These are phyloP conservation scores for Fusarium kyushuense DNA, from an alignment of 2,329 filamentous ascomycete genomes.

Conservation along the genomic window DNA sequence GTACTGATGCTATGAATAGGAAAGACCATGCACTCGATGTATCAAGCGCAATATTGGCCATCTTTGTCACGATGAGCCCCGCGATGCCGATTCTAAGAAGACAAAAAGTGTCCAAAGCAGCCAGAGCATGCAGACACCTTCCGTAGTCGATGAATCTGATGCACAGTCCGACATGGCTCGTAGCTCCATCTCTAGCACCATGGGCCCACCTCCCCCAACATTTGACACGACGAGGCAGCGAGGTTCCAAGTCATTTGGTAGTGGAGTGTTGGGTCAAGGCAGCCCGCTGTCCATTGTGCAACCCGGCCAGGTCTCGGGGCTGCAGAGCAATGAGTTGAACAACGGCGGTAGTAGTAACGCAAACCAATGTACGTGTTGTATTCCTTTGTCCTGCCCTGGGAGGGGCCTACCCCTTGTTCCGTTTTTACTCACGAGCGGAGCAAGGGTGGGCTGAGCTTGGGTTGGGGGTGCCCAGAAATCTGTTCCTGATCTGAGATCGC, in stretches of 20 bases:
- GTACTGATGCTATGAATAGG: slow-evolving; percentile 64
- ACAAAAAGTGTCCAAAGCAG: slow-evolving; percentile 69
- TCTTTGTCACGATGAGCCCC: slow-evolving; percentile 96
- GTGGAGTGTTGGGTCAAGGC: slow-evolving; percentile 60
- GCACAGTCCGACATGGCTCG: slow-evolving; percentile 62
- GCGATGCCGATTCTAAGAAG: slow-evolving; percentile 85
- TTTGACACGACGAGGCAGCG: slow-evolving; percentile 52
- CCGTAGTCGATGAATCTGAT: slow-evolving; percentile 72
- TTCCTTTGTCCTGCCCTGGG: slow-evolving; percentile 38
- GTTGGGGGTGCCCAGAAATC: slow-evolving; percentile 35
- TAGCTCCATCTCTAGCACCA: slow-evolving; percentile 68
- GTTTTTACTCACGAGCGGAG: slow-evolving; percentile 45
- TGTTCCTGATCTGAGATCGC: slow-evolving; percentile 43
- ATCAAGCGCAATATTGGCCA: slow-evolving; percentile 99
- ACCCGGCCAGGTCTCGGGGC: slow-evolving; percentile 75
- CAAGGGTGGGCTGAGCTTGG: slow-evolving; percentile 41
- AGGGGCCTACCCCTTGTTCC: slow-evolving; percentile 39
- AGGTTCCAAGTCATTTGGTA: slow-evolving; percentile 59
- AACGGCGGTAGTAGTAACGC: slow-evolving; percentile 69
- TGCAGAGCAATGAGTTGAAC: slow-evolving; percentile 70
- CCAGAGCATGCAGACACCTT: slow-evolving; percentile 58
- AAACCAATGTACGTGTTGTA: slow-evolving; percentile 77
- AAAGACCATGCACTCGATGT: slow-evolving; percentile 95
- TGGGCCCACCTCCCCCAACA: slow-evolving; percentile 65
- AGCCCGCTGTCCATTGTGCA: slow-evolving; percentile 76